A percentile compares a stretch with the other conserved stretches of the same genome.
phyloP scores from a whole-genome alignment of 2,329 filamentous ascomycete species.

The Colletotrichum lindemuthianum region DNA sequence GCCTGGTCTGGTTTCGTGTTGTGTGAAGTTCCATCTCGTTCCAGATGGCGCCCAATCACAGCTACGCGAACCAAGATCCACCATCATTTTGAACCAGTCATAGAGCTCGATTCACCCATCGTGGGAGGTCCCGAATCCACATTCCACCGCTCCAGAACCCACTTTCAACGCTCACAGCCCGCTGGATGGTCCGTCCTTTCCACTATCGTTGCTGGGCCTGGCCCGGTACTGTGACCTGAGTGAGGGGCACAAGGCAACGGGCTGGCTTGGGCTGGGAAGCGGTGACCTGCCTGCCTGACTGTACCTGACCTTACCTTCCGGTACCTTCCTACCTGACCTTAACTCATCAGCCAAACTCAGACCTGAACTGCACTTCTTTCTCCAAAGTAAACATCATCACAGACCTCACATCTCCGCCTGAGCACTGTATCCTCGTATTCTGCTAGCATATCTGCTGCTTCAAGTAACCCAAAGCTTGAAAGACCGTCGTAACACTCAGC shows the following conservation, averaged over 20 bases:
- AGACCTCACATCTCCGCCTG: slow-evolving; percentile 11
- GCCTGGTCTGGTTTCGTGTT: slow-evolving; percentile 27
- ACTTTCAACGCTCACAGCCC: slow-evolving; percentile 20
- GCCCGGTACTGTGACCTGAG: background rate
- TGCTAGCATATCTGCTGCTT: background rate
- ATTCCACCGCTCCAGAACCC: slow-evolving; percentile 7
- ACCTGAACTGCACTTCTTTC: slow-evolving; percentile 19
- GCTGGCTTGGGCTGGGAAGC: slow-evolving; percentile 6
- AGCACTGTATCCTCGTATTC: slow-evolving; percentile 11
- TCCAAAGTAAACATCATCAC: slow-evolving; percentile 32
- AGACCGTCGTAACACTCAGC: background rate
- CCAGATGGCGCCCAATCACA: slow-evolving; percentile 34
- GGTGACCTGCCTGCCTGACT: slow-evolving; percentile 23
- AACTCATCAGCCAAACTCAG: slow-evolving; percentile 17
- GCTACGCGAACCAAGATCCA: slow-evolving; percentile 16
- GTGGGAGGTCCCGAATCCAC: slow-evolving; percentile 6
- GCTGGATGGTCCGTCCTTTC: slow-evolving; percentile 8
- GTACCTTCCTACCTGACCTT: background rate
- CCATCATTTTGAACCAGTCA: background rate
- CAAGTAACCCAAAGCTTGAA: background rate
- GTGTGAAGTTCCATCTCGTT: slow-evolving; percentile 35
- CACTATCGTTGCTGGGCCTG: slow-evolving; percentile 11
- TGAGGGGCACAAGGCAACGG: slow-evolving; percentile 23
- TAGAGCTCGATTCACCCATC: background rate
- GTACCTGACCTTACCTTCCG: slow-evolving; percentile 9